A percentile compares a stretch with the other conserved stretches of the same genome.
Conservation (phyloP, 2,329 filamentous ascomycete species). For the Aspergillus sergii region DNA sequence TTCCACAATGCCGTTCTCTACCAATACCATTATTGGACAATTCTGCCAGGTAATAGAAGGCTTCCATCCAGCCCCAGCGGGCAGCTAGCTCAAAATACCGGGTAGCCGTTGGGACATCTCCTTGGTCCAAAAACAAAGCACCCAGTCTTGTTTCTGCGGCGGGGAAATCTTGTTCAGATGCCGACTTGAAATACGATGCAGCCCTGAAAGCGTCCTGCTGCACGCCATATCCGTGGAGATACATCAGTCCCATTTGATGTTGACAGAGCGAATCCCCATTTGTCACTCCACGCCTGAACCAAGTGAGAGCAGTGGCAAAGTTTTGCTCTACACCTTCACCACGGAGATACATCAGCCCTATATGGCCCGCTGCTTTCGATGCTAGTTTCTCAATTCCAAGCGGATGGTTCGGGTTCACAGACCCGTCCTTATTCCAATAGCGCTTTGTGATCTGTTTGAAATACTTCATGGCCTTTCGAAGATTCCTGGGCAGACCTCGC, state of each 20-base stretch:
- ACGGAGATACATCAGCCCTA: conserved; percentile 86
- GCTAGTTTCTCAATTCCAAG: conserved; percentile 75
- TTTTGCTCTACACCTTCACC: conserved; percentile 83
- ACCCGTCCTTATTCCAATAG: conserved; percentile 83
- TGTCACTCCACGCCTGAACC: conserved; percentile 78
- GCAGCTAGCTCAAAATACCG: conserved; percentile 88
- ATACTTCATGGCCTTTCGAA: conserved; percentile 74
- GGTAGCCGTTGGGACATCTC: conserved; percentile 76
- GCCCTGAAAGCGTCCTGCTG: conserved; percentile 71
- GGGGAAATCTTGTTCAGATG: conserved; percentile 79
- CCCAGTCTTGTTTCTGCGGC: conserved; percentile 82
- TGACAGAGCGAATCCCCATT: conserved; percentile 82
- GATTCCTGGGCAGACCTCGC: conserved; percentile 71
- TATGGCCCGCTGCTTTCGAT: conserved; percentile 79
- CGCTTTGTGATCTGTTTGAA: conserved; percentile 77
- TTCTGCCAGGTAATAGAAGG: conserved; percentile 90
- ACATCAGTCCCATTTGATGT: conserved; percentile 81
- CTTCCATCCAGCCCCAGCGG: conserved; percentile 80
- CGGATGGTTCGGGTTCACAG: conserved; percentile 69
- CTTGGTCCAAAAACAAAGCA: conserved; percentile 83
- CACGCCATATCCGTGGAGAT: conserved; percentile 75
- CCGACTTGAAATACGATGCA: conserved; percentile 73
- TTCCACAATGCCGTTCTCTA: conserved; percentile 73
- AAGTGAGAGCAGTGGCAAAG: conserved; percentile 72
- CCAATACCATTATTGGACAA: conserved; percentile 80